phyloP scores from a whole-genome alignment of 495 filamentous ascomycete species.

The Penicillium bovifimosum region DNA sequence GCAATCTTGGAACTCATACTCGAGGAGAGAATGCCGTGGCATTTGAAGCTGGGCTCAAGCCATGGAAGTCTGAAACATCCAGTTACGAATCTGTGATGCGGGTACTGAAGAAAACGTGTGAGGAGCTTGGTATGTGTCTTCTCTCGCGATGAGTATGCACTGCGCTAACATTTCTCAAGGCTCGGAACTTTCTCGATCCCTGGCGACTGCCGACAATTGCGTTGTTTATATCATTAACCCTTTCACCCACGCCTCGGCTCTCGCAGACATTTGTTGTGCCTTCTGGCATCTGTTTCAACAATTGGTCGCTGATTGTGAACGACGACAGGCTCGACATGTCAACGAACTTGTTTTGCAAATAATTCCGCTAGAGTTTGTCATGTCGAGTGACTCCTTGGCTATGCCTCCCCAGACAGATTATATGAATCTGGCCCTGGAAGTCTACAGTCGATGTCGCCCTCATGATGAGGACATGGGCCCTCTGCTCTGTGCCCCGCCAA shows the following conservation, averaged over 20 bases:
- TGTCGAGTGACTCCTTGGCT: conserved; percentile 58
- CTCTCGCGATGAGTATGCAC: conserved; percentile 3
- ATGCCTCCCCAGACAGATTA: conserved; percentile 64
- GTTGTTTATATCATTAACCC: conserved; percentile 87
- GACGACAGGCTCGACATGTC: conserved; percentile 43
- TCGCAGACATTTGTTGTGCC: conserved; percentile 71
- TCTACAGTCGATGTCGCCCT: conserved; percentile 76
- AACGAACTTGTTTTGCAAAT: conserved; percentile 82
- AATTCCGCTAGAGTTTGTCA: conserved; percentile 65
- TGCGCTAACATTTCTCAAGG: conserved; percentile 27
- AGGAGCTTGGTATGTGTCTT: conserved; percentile 38
- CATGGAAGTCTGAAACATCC: conserved; percentile 38
- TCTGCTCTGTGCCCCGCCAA: conserved; percentile 56
- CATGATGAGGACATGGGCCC: conserved; percentile 38
- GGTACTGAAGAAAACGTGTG: conserved; percentile 33
- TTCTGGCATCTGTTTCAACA: conserved; percentile 71
- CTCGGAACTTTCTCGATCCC: conserved; percentile 37
- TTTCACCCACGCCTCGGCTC: conserved; percentile 54
- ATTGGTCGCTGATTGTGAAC: conserved; percentile 49
- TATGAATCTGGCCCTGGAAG: conserved; percentile 67
- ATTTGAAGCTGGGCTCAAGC: conserved; percentile 54
- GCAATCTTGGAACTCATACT: conserved; percentile 68
- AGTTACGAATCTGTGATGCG: conserved; percentile 35
- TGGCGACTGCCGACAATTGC: conserved; percentile 53
- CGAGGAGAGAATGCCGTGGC: conserved; percentile 47